Conservation (phyloP, 2,329 filamentous ascomycete genomes). For the Talaromyces piceae region DNA sequence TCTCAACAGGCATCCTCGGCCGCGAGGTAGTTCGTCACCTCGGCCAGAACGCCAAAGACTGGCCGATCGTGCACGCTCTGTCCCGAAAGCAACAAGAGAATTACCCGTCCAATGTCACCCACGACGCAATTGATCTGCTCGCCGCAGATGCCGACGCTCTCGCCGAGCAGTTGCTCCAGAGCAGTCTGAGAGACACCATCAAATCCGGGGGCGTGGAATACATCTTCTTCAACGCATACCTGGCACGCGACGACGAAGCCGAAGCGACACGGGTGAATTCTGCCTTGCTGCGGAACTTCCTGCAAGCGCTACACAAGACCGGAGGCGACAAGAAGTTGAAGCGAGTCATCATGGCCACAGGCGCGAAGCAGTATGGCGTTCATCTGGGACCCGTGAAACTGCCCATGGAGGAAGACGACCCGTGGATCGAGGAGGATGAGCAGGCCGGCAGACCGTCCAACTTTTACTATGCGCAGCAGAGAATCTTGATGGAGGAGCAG, state of each 20-base stretch:
- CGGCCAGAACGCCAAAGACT: conserved; percentile 27
- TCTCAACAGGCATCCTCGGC: conserved; percentile 32
- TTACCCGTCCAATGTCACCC: conserved; percentile 29
- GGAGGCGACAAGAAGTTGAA: conserved; percentile 38
- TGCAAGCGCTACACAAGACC: conserved; percentile 38
- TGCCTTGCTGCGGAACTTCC: conserved; percentile 43
- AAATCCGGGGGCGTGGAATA: too few relatives aligned
- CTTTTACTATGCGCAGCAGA: conserved; percentile 48
- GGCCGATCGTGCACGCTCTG: conserved; percentile 29
- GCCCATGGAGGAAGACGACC: conserved; percentile 43
- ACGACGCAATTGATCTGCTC: conserved; percentile 36
- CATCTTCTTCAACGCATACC: conserved; percentile 40
- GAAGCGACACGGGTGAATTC: conserved; percentile 32
- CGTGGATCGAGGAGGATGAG: conserved; percentile 33
- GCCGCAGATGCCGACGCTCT: too few relatives aligned
- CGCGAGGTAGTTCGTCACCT: conserved; percentile 35
- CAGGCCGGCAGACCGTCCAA: conserved; percentile 33
- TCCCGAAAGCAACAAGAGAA: conserved; percentile 34
- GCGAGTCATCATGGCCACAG: conserved; percentile 44
- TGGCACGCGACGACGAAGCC: conserved; percentile 29
- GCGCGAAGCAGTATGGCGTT: conserved; percentile 48
- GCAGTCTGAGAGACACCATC: conserved; percentile 27
- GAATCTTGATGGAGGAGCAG: conserved; percentile 32
- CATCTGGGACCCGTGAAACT: conserved; percentile 44
- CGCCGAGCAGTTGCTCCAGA: conserved; percentile 29